phyloP scores from a whole-genome alignment of 78 protist species.

The Planoprotostelium fungivorum region DNA sequence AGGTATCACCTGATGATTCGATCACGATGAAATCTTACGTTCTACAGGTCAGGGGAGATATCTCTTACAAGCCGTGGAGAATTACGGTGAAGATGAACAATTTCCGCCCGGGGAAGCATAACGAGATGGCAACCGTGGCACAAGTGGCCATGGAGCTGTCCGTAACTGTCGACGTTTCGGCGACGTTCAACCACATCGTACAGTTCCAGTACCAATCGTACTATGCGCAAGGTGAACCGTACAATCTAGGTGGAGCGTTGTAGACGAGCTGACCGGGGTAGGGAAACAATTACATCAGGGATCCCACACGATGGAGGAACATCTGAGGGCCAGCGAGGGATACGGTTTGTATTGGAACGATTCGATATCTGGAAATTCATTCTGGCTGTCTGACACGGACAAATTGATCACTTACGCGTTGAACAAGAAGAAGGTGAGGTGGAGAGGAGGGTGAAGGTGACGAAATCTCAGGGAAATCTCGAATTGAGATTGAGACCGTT shows the following conservation, averaged over 20 bases:
- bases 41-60: neutral
- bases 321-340: neutral
- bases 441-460: neutral
- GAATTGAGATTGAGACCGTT: neutral
- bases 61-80: neutral
- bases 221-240: neutral
- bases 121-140: neutral
- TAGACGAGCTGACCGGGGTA: neutral
- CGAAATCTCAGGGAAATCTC: neutral
- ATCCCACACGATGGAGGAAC: neutral
- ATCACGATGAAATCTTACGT: neutral
- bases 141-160: neutral
- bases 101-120: neutral
- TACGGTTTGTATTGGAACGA: neutral
- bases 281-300: neutral
- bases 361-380: neutral
- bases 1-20: neutral
- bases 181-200: neutral
- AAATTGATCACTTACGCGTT: neutral
- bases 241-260: neutral
- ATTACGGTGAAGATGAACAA: neutral
- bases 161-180: neutral
- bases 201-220: neutral
- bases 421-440: neutral
- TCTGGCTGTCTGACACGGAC: neutral